Evolutionary conservation across 2,329 filamentous ascomycete species (phyloP).

Genomic region (Corynespora cassiicola): DNA sequence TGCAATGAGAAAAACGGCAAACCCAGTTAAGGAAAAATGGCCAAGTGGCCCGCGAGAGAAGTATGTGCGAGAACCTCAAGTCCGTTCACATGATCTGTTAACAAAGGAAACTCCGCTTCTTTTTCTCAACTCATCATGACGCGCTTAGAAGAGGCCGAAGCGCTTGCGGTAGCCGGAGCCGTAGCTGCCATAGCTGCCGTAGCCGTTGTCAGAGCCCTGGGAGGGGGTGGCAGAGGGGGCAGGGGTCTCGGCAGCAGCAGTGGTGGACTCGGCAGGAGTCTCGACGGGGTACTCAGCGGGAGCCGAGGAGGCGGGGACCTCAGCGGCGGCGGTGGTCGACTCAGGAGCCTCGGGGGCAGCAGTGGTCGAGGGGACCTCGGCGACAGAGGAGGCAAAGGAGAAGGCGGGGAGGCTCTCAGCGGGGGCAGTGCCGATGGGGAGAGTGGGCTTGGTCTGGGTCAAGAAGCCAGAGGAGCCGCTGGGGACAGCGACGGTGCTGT

Average conservation of each 20-base stretch:
- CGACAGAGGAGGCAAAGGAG: constrained; percentile 22
- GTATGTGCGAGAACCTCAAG: constrained; percentile 10
- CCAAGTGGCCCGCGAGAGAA: constrained; percentile 5
- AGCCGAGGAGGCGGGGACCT: constrained; percentile 9
- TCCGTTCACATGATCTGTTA: constrained; percentile 16
- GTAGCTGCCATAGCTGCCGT: constrained; percentile 11
- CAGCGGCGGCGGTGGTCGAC: neutral
- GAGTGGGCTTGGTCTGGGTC: constrained; percentile 32
- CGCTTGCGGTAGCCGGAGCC: constrained; percentile 21
- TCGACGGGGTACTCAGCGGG: constrained; percentile 14
- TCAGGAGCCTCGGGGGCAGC: constrained; percentile 6
- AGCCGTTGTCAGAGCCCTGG: constrained; percentile 22
- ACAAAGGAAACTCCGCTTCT: too few relatives aligned
- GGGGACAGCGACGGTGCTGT: constrained; percentile 33
- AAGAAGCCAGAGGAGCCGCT: constrained; percentile 38
- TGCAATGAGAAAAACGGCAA: too few relatives aligned
- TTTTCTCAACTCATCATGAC: constrained; percentile 24
- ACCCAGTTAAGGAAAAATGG: constrained; percentile 7
- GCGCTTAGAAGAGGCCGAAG: constrained; percentile 21
- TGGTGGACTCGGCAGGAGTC: constrained; percentile 3
- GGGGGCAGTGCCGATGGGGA: constrained; percentile 20
- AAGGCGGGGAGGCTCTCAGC: constrained; percentile 4
- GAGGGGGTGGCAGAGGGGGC: constrained; percentile 10
- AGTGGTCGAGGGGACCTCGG: constrained; percentile 23
- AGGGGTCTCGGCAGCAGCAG: constrained; percentile 12